phyloP scores from a whole-genome alignment of 805 yeast genomes.

The Wickerhamiella galacta region DNA sequence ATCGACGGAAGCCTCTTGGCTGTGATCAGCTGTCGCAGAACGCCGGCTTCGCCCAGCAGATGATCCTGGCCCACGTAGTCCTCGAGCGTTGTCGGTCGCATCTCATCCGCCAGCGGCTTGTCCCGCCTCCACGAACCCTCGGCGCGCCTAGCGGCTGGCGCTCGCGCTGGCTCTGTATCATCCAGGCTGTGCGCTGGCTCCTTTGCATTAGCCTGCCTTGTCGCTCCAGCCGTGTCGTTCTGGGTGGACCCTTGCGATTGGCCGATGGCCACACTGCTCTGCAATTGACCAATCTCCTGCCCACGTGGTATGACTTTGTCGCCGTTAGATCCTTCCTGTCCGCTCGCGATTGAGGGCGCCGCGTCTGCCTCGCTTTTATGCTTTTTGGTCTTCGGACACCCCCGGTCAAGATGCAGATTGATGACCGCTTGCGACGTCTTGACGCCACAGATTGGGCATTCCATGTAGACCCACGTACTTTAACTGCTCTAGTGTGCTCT shows the following conservation, averaged over 20 bases:
- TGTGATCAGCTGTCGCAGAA: constrained; percentile 46
- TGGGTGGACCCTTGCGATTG: not conserved
- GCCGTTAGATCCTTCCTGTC: too few species aligned
- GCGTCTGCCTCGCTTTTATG: too few species aligned
- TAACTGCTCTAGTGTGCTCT: too few species aligned
- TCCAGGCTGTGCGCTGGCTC: constrained; percentile 1
- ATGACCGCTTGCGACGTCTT: constrained; percentile 18
- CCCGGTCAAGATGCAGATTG: constrained; percentile 21
- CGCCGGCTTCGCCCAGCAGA: constrained; percentile 46
- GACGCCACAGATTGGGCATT: constrained; percentile 21
- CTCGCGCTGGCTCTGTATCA: too few species aligned
- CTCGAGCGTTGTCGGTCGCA: constrained; percentile 57
- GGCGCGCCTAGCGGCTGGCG: constrained; percentile 1
- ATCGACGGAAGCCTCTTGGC: constrained; percentile 47
- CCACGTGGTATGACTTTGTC: too few species aligned
- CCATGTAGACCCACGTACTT: too few species aligned
- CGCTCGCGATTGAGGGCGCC: too few species aligned
- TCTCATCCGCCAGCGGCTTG: constrained; percentile 53
- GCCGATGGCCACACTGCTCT: too few species aligned
- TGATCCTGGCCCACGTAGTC: constrained; percentile 80
- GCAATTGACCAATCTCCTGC: too few species aligned
- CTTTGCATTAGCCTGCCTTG: not conserved
- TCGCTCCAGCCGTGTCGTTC: not conserved
- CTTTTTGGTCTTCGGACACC: constrained; percentile 16
- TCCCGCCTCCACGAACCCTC: not conserved